Base-by-base conservation (phyloP, 2,329 filamentous ascomycete species). In the Ophiocordyceps camponoti-floridani region DNA sequence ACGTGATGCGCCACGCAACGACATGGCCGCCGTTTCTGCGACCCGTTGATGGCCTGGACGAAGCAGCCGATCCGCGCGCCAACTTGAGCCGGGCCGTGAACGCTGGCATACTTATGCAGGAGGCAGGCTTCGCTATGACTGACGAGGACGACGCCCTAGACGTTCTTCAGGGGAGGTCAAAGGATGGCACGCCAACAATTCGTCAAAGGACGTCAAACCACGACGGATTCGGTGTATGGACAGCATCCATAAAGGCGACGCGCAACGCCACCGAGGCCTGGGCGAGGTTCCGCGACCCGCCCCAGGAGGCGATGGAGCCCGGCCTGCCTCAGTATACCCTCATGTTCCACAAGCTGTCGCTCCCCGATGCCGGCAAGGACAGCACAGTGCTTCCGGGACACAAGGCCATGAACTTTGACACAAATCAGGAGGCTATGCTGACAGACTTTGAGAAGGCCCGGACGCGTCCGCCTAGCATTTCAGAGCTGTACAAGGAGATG, bases 371-470 rank as follows among this genome's bases (percentile, higher is more conserved):
- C 13, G 52, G 55, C n/a, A 40, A 50, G 4, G 43, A 51, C 3
- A 49, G 49, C 30, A 51, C 48, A 3, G 47, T 66, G 13, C 54
- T 74, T 2, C 75, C 80, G 6, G 82, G 82, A 12, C 80, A 84
- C 51, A 64, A 64, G 37, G 67, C 75, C 18, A 62, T 77, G 18
- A 68, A 74, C 45, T 56, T 63, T 49, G 48, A 56, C 16, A 54
- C 56, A 6, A 48, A 55, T 43, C 47, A 57, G 37, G 53, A 61
- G 12, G 62, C 64, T 58, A 83, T 69, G 57, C 70, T 68, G 53
- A 82, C 68, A 47, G 70, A 78, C n/a, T 74, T 78, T 45, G 81
- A 83, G 46, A 75, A 74, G 50, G 70, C 75, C 37, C 68, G 75
- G n/a, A 62, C 77, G 40, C 63, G 67, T 13, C 75, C 81, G 1